Evolutionary conservation across 345 rosid species (phyloP), one percentile per base, ranked within the genome.

Genomic region (Erucastrum elatum): DNA sequence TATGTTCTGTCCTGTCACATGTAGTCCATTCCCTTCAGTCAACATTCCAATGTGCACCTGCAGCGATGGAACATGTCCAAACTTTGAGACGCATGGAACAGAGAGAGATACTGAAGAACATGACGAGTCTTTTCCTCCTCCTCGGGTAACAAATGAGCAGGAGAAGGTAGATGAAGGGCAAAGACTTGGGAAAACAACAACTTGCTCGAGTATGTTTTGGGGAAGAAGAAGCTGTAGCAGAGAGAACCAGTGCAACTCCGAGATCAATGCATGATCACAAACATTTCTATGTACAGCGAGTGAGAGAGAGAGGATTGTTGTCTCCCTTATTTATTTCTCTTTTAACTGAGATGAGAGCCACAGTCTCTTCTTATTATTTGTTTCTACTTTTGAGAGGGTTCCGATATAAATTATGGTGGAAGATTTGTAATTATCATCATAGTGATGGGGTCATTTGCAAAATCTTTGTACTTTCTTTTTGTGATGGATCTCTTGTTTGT

Each of bases 181-280:
- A 1, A 83, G 96, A 72, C 84, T 87, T 76, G 99, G 87, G 80
- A 93, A 90, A 78, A 88, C 96, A 16, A 91, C 85, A 11, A 93
- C 85, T 26, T 96, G 99, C 66, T 90, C 99, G 21, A 92, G 89
- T 76, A 90, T 96, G 97, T 93, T 96, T 46, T 96, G 99, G 99
- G 92, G 98, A 72, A 86, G 97, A 83, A 90, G 99, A 85, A 95
- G 98, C 88, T 93, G 98, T 83, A 95, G 94, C 84, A 86, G 99
- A 85, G 99, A 96, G 87, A 88, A 95, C 37, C 99, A 88, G 67
- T 95, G 99, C 89, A 91, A 93, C 66, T 95, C 99, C 2, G 99
- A 95, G 78, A 95, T 95, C 76, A 95, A 95, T 71, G 87, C 98
- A 29, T 94, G 87, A 90, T 55, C 71, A 65, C 15, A 75, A 70